Base-by-base conservation (phyloP, 805 yeast species). In the Candida verbasci region DNA sequence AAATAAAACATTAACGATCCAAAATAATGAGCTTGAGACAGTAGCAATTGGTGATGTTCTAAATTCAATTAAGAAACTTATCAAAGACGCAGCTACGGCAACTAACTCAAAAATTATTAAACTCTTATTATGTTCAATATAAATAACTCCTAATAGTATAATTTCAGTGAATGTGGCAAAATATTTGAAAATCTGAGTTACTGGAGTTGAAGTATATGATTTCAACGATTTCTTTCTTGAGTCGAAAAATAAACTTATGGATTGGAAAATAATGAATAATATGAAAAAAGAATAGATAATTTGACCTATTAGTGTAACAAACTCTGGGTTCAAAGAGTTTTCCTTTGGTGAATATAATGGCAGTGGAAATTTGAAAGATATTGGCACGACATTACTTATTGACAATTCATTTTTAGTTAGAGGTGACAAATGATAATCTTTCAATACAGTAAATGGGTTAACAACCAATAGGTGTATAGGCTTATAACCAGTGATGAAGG, bases 41-140 rank as follows among this genome's bases (percentile, higher is more conserved):
- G 54, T 50, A 11, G 70, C 68, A 2, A 62, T 49, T 0, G 62
- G 46, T 1, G 60, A 54, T 30, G 63, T 57, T 29, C 66, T 58
- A 7, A 64, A 58, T 42, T 77, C 81, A 12, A 71, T 39, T 7
- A 57, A 36, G 26, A 70, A 72, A 9, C 75, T 47, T 0, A 78
- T 78, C 1, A 65, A 31, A 2, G 70, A 56, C 3, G 66, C 12
- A 20, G 34, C 27, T 2, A 18, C 17, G 5, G 37, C 32, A 8
- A 41, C 32, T 12, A 29, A 8, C 2, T 31, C 25, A 7, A 24
- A 24, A 15, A 40, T 12, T 17, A 45, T 22, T 7, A 24, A 31
- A 4, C 4, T 10, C 12, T 15, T 32, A 11, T 24, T 6, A 22
- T 17, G 24, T 11, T 30, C 5, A 4, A 11, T 24, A 15, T 27